A percentile compares a stretch with the other conserved stretches of the same genome.
Conservation (phyloP, 1,284 basidiomycete species). For the Irpex sp. region DNA sequence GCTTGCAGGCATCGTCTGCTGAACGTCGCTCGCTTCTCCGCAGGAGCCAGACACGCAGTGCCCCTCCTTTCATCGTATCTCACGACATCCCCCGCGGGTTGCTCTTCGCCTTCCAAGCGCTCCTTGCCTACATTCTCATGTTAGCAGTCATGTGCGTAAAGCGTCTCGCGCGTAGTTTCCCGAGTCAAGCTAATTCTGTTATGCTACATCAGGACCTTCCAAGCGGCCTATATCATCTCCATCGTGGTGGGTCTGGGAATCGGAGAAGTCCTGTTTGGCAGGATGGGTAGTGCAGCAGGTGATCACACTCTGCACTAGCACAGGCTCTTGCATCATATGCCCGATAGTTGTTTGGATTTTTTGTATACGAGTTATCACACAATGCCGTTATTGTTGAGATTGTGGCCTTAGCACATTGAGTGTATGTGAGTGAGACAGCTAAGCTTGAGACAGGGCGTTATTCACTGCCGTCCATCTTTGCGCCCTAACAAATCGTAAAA, state of each 20-base stretch:
- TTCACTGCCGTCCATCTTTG: too few species aligned
- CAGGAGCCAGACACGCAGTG: constrained; percentile 17
- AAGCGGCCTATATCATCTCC: constrained; percentile 64
- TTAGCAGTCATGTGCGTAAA: constrained; percentile 65
- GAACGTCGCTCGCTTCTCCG: constrained; percentile 3
- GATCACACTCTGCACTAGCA: constrained; percentile 20
- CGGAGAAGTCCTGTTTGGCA: constrained; percentile 67
- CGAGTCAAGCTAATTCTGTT: constrained; percentile 1
- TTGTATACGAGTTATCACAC: background rate
- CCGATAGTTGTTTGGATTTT: background rate
- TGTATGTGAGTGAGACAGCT: too few species aligned
- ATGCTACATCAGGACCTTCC: constrained; percentile 57
- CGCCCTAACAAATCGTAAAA: background rate
- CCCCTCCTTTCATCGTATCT: constrained; percentile 54
- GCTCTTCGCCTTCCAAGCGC: constrained; percentile 52
- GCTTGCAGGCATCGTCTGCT: constrained; percentile 5
- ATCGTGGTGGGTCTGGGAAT: constrained; percentile 59
- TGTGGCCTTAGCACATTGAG: background rate
- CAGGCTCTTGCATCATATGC: background rate
- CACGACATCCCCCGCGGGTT: constrained; percentile 64
- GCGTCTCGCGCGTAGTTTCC: background rate
- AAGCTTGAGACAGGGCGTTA: too few species aligned
- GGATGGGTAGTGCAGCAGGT: constrained; percentile 31
- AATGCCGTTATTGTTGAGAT: background rate
- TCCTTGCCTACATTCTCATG: constrained; percentile 62